A percentile compares a stretch with the other conserved stretches of the same genome.
Evolutionary conservation across 2,329 filamentous ascomycete species (phyloP).

Genomic region (Exophiala dermatitidis): DNA sequence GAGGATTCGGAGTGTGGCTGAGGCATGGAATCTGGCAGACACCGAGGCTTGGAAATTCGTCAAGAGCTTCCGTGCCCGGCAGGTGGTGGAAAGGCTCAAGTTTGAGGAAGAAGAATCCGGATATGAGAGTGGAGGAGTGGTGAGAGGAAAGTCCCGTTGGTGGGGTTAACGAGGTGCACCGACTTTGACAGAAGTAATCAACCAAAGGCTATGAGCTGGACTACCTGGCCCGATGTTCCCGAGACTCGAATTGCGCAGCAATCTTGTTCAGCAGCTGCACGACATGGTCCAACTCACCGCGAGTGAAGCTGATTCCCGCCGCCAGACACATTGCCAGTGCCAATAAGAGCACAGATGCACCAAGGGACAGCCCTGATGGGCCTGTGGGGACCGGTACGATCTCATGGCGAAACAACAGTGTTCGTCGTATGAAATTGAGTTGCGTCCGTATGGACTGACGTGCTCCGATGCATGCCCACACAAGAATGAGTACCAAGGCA

Average conservation of each 20-base stretch:
- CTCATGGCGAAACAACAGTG: background rate
- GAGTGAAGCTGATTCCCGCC: background rate
- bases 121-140: constrained; percentile 10
- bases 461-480: background rate
- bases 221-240: background rate
- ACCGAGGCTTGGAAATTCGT: constrained; percentile 60
- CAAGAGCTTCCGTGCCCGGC: constrained; percentile 51
- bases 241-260: background rate
- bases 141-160: constrained; percentile 18
- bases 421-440: background rate
- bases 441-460: background rate
- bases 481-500: background rate
- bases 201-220: background rate
- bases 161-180: constrained; percentile 12
- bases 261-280: background rate
- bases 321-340: background rate
- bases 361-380: background rate
- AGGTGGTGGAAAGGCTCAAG: constrained; percentile 48
- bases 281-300: background rate
- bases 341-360: background rate
- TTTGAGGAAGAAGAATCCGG: constrained; percentile 53
- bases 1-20: constrained; percentile 39
- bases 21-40: constrained; percentile 55
- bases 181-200: background rate
- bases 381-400: background rate